Evolutionary conservation across 2,329 filamentous ascomycete genomes (phyloP).

Genomic region (Colletotrichum sublineola): DNA sequence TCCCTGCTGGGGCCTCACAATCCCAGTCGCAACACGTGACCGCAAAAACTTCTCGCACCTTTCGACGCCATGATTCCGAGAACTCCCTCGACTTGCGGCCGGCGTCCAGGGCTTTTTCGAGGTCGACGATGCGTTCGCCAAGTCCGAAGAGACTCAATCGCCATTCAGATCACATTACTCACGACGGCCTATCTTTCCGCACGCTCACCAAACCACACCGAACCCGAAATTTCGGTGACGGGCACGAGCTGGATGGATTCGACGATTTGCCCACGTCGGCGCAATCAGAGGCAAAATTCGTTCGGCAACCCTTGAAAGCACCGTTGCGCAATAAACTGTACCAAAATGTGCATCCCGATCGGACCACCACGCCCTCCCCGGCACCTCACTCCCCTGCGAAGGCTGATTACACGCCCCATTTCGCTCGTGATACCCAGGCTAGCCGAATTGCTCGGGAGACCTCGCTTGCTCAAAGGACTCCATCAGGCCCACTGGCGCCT

Average conservation of each 20-base stretch:
- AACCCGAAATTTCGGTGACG: slow-evolving; percentile 86
- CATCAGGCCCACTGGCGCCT: slow-evolving; percentile 67
- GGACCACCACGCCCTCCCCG: slow-evolving; percentile 66
- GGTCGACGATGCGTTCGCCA: slow-evolving; percentile 70
- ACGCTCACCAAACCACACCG: slow-evolving; percentile 52
- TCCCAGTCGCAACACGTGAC: slow-evolving; percentile 83
- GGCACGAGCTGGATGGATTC: slow-evolving; percentile 91
- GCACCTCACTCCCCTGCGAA: slow-evolving; percentile 70
- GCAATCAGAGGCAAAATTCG: slow-evolving; percentile 82
- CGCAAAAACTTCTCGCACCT: slow-evolving; percentile 76
- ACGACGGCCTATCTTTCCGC: slow-evolving; percentile 42
- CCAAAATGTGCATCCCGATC: slow-evolving; percentile 67
- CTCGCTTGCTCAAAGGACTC: slow-evolving; percentile 70
- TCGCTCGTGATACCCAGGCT: slow-evolving; percentile 75
- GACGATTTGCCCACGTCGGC: slow-evolving; percentile 94
- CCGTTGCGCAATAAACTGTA: slow-evolving; percentile 68
- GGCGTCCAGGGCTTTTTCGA: slow-evolving; percentile 68
- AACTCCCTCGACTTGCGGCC: slow-evolving; percentile 71
- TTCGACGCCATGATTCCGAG: slow-evolving; percentile 88
- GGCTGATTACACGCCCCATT: slow-evolving; percentile 68
- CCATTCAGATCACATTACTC: slow-evolving; percentile 44
- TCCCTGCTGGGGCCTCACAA: slow-evolving; percentile 81
- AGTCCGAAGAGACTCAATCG: slow-evolving; percentile 67
- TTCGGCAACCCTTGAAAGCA: slow-evolving; percentile 83
- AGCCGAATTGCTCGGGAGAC: slow-evolving; percentile 76